These are phyloP conservation scores for Pseudocercospora musae DNA, from an alignment of 2,329 filamentous ascomycete genomes.

Conservation along the genomic window DNA sequence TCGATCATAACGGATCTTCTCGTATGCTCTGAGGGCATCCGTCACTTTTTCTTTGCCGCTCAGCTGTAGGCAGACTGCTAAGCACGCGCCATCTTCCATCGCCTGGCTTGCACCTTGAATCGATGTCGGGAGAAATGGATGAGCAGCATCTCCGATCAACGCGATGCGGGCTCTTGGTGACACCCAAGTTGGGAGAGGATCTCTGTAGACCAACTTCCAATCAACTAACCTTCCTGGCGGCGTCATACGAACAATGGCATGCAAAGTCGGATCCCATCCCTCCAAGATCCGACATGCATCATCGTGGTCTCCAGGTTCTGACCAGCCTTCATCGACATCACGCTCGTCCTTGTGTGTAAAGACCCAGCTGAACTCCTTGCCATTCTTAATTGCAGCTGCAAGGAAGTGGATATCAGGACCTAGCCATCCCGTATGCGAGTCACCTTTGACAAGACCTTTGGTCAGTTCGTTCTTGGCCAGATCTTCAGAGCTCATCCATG, in stretches of 20 bases:
- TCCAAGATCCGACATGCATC: slow-evolving; percentile 45
- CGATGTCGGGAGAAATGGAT: slow-evolving; percentile 54
- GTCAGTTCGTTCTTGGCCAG: slow-evolving; percentile 51
- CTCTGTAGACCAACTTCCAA: slow-evolving; percentile 57
- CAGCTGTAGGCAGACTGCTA: slow-evolving; percentile 46
- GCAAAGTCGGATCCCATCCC: slow-evolving; percentile 46
- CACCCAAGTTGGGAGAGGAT: slow-evolving; percentile 55
- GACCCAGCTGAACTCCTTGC: slow-evolving; percentile 54
- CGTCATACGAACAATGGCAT: slow-evolving; percentile 46
- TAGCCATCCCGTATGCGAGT: slow-evolving; percentile 53
- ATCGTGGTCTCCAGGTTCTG: slow-evolving; percentile 40
- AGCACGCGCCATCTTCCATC: slow-evolving; percentile 50
- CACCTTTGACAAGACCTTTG: slow-evolving; percentile 44
- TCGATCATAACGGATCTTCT: slow-evolving; percentile 28
- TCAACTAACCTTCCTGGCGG: slow-evolving; percentile 40
- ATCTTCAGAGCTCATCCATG: slow-evolving; percentile 51
- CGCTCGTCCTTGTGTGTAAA: slow-evolving; percentile 50
- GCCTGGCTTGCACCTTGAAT: slow-evolving; percentile 51
- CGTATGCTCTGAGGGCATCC: slow-evolving; percentile 24
- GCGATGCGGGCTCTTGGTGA: slow-evolving; percentile 50
- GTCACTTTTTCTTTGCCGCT: slow-evolving; percentile 42
- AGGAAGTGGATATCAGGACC: slow-evolving; percentile 54
- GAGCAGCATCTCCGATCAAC: slow-evolving; percentile 54
- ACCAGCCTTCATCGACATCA: slow-evolving; percentile 50
- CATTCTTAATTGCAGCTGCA: slow-evolving; percentile 52